These are phyloP conservation scores for Septoria linicola DNA, from an alignment of 2,329 filamentous ascomycete species.

Conservation along the genomic window DNA sequence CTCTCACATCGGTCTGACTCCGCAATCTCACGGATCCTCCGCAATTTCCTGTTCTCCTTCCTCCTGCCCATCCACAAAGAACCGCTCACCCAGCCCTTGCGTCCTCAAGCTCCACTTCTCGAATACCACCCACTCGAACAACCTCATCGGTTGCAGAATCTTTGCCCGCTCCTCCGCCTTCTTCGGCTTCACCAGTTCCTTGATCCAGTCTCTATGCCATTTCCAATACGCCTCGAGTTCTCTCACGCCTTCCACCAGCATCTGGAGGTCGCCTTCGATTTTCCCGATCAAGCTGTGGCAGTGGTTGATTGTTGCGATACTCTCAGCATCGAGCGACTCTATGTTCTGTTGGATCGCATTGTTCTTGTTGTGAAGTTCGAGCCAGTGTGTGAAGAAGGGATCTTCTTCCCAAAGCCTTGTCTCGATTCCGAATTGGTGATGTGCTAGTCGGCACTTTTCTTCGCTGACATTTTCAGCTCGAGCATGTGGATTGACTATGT, in stretches of 20 bases:
- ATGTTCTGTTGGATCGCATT: neutral
- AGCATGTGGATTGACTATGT: neutral
- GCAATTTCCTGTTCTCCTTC: too few relatives aligned
- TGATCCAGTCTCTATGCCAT: neutral
- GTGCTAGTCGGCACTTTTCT: neutral
- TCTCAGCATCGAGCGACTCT: neutral
- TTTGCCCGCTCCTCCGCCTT: conserved; percentile 20
- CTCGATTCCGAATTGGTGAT: neutral
- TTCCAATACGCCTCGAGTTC: neutral
- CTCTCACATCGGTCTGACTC: too few relatives aligned
- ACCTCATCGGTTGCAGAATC: conserved; percentile 14
- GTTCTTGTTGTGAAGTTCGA: too few relatives aligned
- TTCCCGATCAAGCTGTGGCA: neutral
- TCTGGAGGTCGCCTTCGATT: neutral
- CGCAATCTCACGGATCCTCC: too few relatives aligned
- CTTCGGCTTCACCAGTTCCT: neutral
- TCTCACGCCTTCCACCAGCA: neutral
- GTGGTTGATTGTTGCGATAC: neutral
- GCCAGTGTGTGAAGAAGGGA: neutral
- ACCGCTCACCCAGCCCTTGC: neutral
- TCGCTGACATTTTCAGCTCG: neutral
- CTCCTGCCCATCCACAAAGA: neutral
- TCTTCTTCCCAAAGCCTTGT: neutral
- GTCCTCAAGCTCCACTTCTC: neutral
- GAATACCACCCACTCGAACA: neutral